phyloP scores from a whole-genome alignment of 2,329 filamentous ascomycete genomes.

The Byssochlamys sp. region DNA sequence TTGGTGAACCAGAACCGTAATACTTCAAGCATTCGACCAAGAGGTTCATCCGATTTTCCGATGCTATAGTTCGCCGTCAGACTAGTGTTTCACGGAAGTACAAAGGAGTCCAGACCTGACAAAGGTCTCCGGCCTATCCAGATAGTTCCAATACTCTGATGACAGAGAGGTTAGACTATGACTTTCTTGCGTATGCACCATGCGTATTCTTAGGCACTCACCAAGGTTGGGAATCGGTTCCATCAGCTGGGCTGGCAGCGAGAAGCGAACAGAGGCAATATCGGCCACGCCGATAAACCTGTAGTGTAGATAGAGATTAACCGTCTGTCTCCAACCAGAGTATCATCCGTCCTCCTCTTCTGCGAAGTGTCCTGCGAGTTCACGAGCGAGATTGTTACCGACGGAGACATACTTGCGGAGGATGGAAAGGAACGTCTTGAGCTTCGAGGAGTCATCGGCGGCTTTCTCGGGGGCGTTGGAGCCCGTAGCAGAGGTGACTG shows the following conservation, averaged over 20 bases:
- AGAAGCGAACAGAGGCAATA: slow-evolving; percentile 91
- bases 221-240: slow-evolving; percentile 89
- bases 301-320: slow-evolving; percentile 11
- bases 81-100: slow-evolving; percentile 10
- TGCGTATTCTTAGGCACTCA: slow-evolving; percentile 26
- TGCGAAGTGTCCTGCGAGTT: background rate
- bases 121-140: slow-evolving; percentile 90
- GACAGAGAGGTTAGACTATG: slow-evolving; percentile 8
- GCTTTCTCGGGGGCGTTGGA: slow-evolving; percentile 41
- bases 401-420: slow-evolving; percentile 62
- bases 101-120: slow-evolving; percentile 41
- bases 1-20: slow-evolving; percentile 98
- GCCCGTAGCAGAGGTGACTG: background rate
- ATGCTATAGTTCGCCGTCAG: slow-evolving; percentile 44
- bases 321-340: background rate
- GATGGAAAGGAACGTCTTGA: slow-evolving; percentile 79
- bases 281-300: slow-evolving; percentile 95
- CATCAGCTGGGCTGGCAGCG: slow-evolving; percentile 84
- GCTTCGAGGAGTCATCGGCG: slow-evolving; percentile 72
- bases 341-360: slow-evolving; percentile 3
- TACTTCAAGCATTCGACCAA: slow-evolving; percentile 90
- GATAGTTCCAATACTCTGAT: slow-evolving; percentile 93
- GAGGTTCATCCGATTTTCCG: slow-evolving; percentile 79
- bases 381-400: background rate
- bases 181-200: background rate